Evolutionary conservation across 805 yeast species (phyloP), one percentile per base, ranked within the genome.

Genomic region (Yarrowia sp.): DNA sequence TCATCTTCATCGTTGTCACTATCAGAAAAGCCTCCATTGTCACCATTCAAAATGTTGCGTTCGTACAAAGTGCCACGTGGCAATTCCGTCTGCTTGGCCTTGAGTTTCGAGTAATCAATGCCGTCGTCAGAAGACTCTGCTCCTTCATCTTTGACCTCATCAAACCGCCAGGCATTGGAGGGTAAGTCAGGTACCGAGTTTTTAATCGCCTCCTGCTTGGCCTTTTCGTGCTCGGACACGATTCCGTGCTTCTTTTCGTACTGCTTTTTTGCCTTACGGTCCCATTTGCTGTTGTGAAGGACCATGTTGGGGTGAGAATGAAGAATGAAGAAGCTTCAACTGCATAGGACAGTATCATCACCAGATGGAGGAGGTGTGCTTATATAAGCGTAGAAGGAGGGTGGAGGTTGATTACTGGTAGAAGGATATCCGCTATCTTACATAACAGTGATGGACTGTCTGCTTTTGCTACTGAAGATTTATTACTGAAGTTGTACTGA

Each of bases 231-330:
- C 10, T 36, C 61, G 11, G 61, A 38, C n/a, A 38, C 35, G 17
- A 75, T 70, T 1, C 80, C 81, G 68, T 82, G 85, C 68, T 82
- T 82, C 46, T 75, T 71, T 71, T 76, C 68, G 66, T 80, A 80
- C 17, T 75, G 71, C 38, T 71, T 70, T 62, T 78, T 81, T 16
- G 83, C 83, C 66, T 76, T 79, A 54, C 76, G 73, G 65, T 82
- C 82, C 85, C 85, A 82, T 71, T 82, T 82, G 61, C 77, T 79
- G 70, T 82, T 82, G 67, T 82, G 85, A 14, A 82, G 73, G 11
- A 82, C 85, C 85, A 82, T 82, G 2, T 21, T 51, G 21, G n/a
- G n/a, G n/a, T n/a, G n/a, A n/a, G n/a, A 3, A 9, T 17, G n/a
- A 2, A 19, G 30, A 19, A 16, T 48, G 26, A n/a, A 14, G 17